Evolutionary conservation across 2,329 filamentous ascomycete genomes (phyloP).

Genomic region (Hypoxylon sp.): DNA sequence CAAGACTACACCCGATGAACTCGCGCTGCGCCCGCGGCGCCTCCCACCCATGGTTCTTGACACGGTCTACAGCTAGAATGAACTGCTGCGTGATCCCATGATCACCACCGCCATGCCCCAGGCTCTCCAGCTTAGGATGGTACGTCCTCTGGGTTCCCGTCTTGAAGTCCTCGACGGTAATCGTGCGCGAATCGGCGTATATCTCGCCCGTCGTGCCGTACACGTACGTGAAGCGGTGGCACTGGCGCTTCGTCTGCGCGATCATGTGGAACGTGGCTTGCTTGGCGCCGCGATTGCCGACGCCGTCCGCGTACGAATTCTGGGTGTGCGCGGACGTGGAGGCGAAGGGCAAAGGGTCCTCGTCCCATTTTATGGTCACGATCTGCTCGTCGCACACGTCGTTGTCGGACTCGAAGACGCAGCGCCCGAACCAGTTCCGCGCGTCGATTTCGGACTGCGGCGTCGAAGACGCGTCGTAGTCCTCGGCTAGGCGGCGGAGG

Average conservation of each 20-base stretch:
- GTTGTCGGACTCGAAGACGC: slow-evolving; percentile 94
- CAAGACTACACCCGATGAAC: slow-evolving; percentile 84
- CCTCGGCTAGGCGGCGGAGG: slow-evolving; percentile 58
- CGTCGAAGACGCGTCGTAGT: slow-evolving; percentile 67
- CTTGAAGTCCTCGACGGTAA: slow-evolving; percentile 81
- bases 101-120: slow-evolving; percentile 82
- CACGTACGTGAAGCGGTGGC: slow-evolving; percentile 85
- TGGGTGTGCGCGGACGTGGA: no score
- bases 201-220: slow-evolving; percentile 92
- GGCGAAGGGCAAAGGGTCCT: slow-evolving; percentile 65
- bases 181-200: slow-evolving; percentile 83
- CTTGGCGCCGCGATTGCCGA: slow-evolving; percentile 75
- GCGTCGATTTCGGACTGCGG: slow-evolving; percentile 63
- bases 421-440: slow-evolving; percentile 89
- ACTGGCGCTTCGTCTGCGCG: slow-evolving; percentile 88
- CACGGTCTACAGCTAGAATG: slow-evolving; percentile 82
- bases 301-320: slow-evolving; percentile 38
- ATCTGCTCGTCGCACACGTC: slow-evolving; percentile 94
- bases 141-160: slow-evolving; percentile 69
- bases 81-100: slow-evolving; percentile 86
- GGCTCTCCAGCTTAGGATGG: slow-evolving; percentile 71
- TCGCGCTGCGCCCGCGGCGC: slow-evolving; percentile 80
- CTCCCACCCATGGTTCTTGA: slow-evolving; percentile 77
- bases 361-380: slow-evolving; percentile 90
- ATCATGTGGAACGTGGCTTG: slow-evolving; percentile 95